A percentile compares a stretch with the other conserved stretches of the same genome.
These are phyloP conservation scores for Diphasiastrum complanatum DNA, from an alignment of 83 land plant genomes.

Conservation along the genomic window DNA sequence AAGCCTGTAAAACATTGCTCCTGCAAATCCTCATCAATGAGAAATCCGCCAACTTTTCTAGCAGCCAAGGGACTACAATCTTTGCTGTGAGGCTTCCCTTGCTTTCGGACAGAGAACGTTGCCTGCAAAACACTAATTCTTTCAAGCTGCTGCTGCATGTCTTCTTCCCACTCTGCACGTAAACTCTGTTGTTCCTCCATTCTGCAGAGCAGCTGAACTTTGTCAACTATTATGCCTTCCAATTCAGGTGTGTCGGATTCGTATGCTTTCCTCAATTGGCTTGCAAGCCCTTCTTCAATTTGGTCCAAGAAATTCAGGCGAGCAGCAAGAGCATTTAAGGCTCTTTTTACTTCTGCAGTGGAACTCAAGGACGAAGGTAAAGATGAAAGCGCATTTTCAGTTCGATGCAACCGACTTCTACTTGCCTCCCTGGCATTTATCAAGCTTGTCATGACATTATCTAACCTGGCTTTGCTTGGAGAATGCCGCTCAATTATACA, in stretches of 20 bases:
- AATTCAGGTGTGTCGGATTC: conserved; percentile 25
- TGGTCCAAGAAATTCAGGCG: conserved; percentile 34
- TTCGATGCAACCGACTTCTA: conserved; percentile 31
- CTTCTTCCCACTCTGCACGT: conserved; percentile 41
- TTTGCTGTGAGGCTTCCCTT: too few species aligned
- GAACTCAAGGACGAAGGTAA: conserved; percentile 18
- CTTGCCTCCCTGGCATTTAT: conserved; percentile 34
- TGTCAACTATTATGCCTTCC: conserved; percentile 33
- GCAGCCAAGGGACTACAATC: too few species aligned
- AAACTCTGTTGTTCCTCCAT: conserved; percentile 44
- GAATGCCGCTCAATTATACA: too few species aligned
- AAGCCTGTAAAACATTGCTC: too few species aligned
- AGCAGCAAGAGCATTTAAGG: conserved; percentile 24
- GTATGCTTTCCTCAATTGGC: conserved; percentile 35
- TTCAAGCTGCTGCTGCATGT: conserved; percentile 41
- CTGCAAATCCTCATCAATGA: too few species aligned
- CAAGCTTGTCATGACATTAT: conserved; percentile 34
- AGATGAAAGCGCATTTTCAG: conserved; percentile 22
- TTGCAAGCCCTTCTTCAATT: conserved; percentile 35
- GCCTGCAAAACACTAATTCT: conserved; percentile 36
- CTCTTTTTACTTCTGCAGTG: conserved; percentile 29
- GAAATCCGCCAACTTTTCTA: too few species aligned
- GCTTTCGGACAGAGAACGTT: too few species aligned
- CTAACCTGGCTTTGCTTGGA: conserved; percentile 28
- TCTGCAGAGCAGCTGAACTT: conserved; percentile 33